Evolutionary conservation across 83 land plant species (phyloP), one percentile per base, ranked within the genome.

Genomic region (Diphasiastrum complanatum): DNA sequence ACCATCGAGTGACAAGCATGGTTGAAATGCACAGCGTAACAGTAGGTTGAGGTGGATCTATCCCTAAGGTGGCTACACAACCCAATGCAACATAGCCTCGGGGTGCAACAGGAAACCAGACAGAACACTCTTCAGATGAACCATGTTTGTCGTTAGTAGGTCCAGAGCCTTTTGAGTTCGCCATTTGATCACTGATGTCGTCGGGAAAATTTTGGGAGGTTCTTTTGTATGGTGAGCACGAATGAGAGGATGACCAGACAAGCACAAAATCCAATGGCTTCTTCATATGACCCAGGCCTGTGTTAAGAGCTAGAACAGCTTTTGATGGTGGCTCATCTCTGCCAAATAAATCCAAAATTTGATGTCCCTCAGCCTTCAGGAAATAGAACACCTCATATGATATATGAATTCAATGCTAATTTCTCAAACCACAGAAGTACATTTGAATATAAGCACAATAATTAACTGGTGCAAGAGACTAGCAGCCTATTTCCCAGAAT

Each of bases 301-400:
- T 77, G 65, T 95, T 95, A 26, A 95, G 78, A 33, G 91, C 97
- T 70, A 95, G 45, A 61, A 95, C 99, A 53, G 90, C 92, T 76
- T 90, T 95, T 25, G 97, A 60, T 30, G 97, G 97, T 29, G 93
- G 84, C 52, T 89, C 91, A 75, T 95, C 83, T 67, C 99, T 95
- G 67, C 45, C 33, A 61, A 8, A 51, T 34, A 47, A 51, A 33
- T 37, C 33, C 30, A 33, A 50, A 2, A 37, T 32, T 37, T 24
- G 32, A 60, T 20, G 20, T n/a, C n/a, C n/a, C n/a, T n/a, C n/a
- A n/a, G n/a, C n/a, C n/a, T n/a, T n/a, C n/a, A n/a, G n/a, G n/a
- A n/a, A n/a, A n/a, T n/a, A n/a, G n/a, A n/a, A n/a, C n/a, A n/a
- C n/a, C n/a, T n/a, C n/a, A n/a, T n/a, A n/a, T n/a, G n/a, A n/a